Conservation (phyloP, 2,329 filamentous ascomycete species). For the Colletotrichum shisoi region DNA sequence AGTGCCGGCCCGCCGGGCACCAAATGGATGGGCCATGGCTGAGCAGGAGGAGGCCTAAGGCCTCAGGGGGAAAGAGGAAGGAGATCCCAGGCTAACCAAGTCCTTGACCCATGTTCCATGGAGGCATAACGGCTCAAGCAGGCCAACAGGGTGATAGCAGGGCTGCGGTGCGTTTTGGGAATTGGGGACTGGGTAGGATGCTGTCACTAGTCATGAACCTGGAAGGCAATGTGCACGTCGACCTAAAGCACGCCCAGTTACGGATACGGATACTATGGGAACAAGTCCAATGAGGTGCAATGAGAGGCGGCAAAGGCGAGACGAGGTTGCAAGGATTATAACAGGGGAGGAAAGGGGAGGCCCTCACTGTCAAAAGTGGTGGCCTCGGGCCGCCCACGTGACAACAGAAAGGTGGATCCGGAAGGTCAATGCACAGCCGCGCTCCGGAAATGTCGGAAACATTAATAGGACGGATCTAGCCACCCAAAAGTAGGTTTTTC, state of each 20-base stretch:
- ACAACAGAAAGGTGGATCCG: too few species aligned
- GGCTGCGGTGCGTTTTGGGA: neutral
- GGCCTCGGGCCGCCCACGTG: too few species aligned
- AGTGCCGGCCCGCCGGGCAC: slow-evolving; percentile 11
- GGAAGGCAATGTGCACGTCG: slow-evolving; percentile 14
- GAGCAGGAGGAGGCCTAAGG: neutral
- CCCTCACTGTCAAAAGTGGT: neutral
- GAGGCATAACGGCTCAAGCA: neutral
- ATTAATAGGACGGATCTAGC: too few species aligned
- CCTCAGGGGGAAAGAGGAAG: neutral
- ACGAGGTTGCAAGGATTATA: slow-evolving; percentile 21
- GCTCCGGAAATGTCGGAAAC: too few species aligned
- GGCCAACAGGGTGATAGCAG: slow-evolving; percentile 1
- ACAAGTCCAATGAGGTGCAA: slow-evolving; percentile 16
- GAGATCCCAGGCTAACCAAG: slow-evolving; percentile 24
- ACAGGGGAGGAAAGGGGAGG: slow-evolving; percentile 5
- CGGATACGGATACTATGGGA: slow-evolving; percentile 10
- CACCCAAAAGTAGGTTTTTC: too few species aligned
- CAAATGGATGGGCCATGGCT: neutral
- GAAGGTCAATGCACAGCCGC: too few species aligned
- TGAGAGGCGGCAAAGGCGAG: slow-evolving; percentile 22
- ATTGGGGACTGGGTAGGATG: slow-evolving; percentile 19
- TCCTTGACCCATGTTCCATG: slow-evolving; percentile 19
- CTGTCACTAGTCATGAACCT: slow-evolving; percentile 39
- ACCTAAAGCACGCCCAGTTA: slow-evolving; percentile 21